These are phyloP conservation scores for Exophiala xenobiotica DNA, from an alignment of 2,329 filamentous ascomycete genomes.

Conservation along the genomic window DNA sequence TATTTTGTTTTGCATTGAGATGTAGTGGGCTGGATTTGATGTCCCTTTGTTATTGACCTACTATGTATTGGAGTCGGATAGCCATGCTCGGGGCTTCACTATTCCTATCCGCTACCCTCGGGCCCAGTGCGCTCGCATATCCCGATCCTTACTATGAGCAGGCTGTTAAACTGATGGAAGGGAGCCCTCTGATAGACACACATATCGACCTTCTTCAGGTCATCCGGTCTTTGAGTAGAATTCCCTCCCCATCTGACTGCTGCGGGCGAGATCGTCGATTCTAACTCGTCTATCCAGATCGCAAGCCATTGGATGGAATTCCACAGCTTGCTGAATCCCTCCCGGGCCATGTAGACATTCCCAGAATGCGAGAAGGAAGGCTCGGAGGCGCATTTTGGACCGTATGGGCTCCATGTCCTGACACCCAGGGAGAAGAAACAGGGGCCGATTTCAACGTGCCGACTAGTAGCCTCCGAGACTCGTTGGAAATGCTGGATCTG, in stretches of 20 bases:
- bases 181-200: conserved; percentile 8
- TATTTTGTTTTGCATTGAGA: no score
- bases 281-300: conserved; percentile 6
- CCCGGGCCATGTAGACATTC: conserved; percentile 71
- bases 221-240: conserved; percentile 4
- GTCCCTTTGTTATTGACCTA: no score
- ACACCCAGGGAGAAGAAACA: conserved; percentile 53
- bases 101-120: no score
- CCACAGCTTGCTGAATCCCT: conserved; percentile 59
- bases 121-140: no score
- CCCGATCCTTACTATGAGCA: no score
- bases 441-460: conserved; percentile 13
- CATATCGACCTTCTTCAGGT: conserved; percentile 13
- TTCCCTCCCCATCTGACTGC: no score
- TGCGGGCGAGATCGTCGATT: not conserved
- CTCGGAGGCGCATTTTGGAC: conserved; percentile 90
- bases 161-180: conserved; percentile 9
- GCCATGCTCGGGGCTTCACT: no score
- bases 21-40: no score
- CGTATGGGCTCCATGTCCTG: conserved; percentile 74
- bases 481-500: conserved; percentile 19
- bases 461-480: conserved; percentile 14
- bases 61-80: no score
- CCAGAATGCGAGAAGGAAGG: conserved; percentile 67
- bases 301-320: conserved; percentile 14